Percentiles rank a stretch among this genome's conserved stretches.
Evolutionary conservation across 192 early-diverging fungal genomes (phyloP).

Genomic region (Coemansia sp.): DNA sequence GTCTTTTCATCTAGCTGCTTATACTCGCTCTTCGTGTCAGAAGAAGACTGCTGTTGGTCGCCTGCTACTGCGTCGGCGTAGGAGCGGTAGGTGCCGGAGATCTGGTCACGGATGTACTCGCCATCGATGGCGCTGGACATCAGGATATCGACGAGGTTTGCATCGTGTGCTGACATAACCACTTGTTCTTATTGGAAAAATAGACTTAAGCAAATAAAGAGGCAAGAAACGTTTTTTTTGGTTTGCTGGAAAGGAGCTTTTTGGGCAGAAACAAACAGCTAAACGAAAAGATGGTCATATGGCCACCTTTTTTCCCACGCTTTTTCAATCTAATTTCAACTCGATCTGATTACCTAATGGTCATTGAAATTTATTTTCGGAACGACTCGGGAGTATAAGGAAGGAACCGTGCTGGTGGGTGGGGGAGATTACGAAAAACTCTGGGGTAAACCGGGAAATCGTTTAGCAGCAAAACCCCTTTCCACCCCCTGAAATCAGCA

Average conservation of each 20-base stretch:
- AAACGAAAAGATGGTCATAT: neutral
- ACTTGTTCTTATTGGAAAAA: neutral
- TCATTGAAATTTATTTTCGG: neutral
- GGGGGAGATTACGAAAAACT: too few species aligned
- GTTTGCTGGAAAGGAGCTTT: too few species aligned
- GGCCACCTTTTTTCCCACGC: neutral
- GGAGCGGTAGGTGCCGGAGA: constrained; percentile 20
- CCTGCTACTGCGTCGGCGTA: constrained; percentile 22
- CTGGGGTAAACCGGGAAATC: too few species aligned
- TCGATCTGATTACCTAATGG: neutral
- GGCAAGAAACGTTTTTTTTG: neutral
- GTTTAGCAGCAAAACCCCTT: too few species aligned
- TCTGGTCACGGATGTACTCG: constrained; percentile 50
- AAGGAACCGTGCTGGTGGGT: neutral
- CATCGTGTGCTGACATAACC: constrained; percentile 23
- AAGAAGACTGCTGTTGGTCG: neutral
- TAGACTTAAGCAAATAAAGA: neutral
- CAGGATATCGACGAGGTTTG: constrained; percentile 39
- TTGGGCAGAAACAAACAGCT: neutral
- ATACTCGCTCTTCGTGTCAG: constrained; percentile 1
- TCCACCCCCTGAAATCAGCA: too few species aligned
- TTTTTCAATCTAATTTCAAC: neutral
- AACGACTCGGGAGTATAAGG: neutral
- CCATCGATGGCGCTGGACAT: constrained; percentile 34
- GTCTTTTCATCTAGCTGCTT: constrained; percentile 3